phyloP scores from a whole-genome alignment of 306 rosid genomes.

The Betula pendula region DNA sequence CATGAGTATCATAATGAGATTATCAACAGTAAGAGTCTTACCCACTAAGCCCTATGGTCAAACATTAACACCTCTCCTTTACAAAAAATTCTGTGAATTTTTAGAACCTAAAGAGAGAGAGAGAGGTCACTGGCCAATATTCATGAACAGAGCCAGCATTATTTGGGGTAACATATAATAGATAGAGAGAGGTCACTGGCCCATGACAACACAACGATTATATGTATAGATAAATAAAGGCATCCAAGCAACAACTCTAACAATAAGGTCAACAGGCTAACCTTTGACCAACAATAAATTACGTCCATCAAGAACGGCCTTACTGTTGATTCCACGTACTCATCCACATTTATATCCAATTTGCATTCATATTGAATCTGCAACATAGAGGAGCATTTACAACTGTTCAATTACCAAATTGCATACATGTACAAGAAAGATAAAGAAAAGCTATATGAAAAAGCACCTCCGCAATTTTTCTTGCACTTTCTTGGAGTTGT shows the following conservation, averaged over 20 bases:
- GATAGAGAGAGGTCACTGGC: too few species aligned
- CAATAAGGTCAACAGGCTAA: conserved; percentile 36
- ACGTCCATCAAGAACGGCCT: conserved; percentile 98
- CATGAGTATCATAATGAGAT: too few species aligned
- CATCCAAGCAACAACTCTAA: not conserved
- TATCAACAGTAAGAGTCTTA: too few species aligned
- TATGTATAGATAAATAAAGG: too few species aligned
- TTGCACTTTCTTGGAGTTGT: conserved; percentile 96
- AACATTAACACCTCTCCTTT: too few species aligned
- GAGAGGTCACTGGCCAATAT: too few species aligned
- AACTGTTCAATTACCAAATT: conserved; percentile 18
- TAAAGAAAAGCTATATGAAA: conserved; percentile 18
- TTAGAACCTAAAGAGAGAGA: too few species aligned
- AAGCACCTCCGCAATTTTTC: conserved; percentile 91
- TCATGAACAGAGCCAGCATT: too few species aligned
- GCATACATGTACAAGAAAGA: conserved; percentile 3
- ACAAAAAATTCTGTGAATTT: too few species aligned
- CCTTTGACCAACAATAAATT: conserved; percentile 96
- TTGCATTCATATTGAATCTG: conserved; percentile 98
- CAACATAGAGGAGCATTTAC: conserved; percentile 19
- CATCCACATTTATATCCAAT: conserved; percentile 78
- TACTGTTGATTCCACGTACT: conserved; percentile 94
- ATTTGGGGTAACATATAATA: too few species aligned
- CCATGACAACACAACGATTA: too few species aligned
- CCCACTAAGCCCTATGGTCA: too few species aligned